Percentiles rank a stretch among this genome's conserved stretches.
These are phyloP conservation scores for Cercis canadensis DNA, from an alignment of 306 rosid species.

Conservation along the genomic window DNA sequence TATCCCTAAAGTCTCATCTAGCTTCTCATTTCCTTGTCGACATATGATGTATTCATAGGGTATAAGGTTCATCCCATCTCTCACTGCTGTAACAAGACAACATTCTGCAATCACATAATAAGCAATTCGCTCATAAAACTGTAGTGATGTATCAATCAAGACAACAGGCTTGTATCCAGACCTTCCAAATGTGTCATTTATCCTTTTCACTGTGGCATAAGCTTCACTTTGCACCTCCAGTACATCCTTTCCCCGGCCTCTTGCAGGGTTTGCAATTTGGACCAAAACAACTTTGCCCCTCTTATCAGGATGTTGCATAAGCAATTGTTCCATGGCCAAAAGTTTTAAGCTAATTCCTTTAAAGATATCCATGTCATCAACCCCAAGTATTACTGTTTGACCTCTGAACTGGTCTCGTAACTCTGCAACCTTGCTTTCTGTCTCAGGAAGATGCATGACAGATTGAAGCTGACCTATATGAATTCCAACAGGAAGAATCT, in stretches of 20 bases:
- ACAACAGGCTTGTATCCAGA: constrained; percentile 80
- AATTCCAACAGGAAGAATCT: constrained; percentile 81
- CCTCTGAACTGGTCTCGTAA: constrained; percentile 63
- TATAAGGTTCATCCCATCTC: constrained; percentile 95
- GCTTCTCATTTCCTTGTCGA: constrained; percentile 81
- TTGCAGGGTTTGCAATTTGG: constrained; percentile 90
- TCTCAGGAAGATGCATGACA: constrained; percentile 68
- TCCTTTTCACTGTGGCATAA: constrained; percentile 64
- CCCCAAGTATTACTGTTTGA: constrained; percentile 82
- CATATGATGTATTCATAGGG: constrained; percentile 85
- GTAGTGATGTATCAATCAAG: constrained; percentile 74
- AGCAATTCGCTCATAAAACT: constrained; percentile 78
- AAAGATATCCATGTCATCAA: constrained; percentile 78
- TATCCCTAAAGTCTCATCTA: constrained; percentile 67
- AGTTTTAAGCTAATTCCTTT: constrained; percentile 91
- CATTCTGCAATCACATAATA: constrained; percentile 84
- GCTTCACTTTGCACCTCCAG: constrained; percentile 80
- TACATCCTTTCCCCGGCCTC: constrained; percentile 87
- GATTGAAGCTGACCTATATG: constrained; percentile 80
- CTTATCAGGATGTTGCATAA: constrained; percentile 76
- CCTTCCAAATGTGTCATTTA: constrained; percentile 65
- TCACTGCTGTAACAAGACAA: constrained; percentile 91
- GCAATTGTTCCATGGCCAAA: constrained; percentile 88
- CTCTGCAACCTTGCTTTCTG: constrained; percentile 71
- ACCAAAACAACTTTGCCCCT: constrained; percentile 82